Base-by-base conservation (phyloP, 169 alveolate genomes). In the Plasmodium vivax region DNA sequence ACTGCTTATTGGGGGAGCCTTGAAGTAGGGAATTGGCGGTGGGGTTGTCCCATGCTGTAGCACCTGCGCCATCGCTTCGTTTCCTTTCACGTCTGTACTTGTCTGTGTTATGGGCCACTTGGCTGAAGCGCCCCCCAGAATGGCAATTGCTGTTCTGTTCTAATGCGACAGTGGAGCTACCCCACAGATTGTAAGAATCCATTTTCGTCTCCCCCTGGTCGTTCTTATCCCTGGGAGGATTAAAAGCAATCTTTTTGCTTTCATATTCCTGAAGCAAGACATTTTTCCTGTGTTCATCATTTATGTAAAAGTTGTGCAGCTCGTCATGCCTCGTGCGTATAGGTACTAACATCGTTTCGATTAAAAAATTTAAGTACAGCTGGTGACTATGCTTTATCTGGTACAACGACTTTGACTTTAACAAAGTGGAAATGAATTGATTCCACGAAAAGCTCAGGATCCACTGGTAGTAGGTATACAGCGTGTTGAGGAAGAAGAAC, bases 401-500 rank as follows among this genome's bases (percentile, higher is more conserved):
- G 32, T 72, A 45, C 77, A 92, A 71, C 7, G 95, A 92, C 58
- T 92, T 92, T 7, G 95, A 27, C 71, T 72, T 47, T 34, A 73
- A 92, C 38, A 83, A 58, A n/a, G 73, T 81, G 41, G 56, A 38
- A 30, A 92, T 16, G 54, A 92, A 82, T 47, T 83, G 54, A 41
- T 82, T 92, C 95, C 95, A 92, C n/a, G 95, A 38, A 34, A 72
- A 92, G 19, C 19, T 72, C 79, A 92, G 73, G 14, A 92, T 38
- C 95, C 95, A 92, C 41, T 82, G 92, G 45, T 82, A 92, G 62
- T 92, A 92, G 10, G 95, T 92, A 45, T 92, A 92, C 19, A 92
- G 19, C 0, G 95, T 92, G 68, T 92, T 92, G 19, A 92, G 58
- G 77, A 92, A 92, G 77, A 92, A 92, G 73, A 32, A 92, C 2